Evolutionary conservation across 805 yeast genomes (phyloP).

Genomic region (Huiozyma naganishii): DNA sequence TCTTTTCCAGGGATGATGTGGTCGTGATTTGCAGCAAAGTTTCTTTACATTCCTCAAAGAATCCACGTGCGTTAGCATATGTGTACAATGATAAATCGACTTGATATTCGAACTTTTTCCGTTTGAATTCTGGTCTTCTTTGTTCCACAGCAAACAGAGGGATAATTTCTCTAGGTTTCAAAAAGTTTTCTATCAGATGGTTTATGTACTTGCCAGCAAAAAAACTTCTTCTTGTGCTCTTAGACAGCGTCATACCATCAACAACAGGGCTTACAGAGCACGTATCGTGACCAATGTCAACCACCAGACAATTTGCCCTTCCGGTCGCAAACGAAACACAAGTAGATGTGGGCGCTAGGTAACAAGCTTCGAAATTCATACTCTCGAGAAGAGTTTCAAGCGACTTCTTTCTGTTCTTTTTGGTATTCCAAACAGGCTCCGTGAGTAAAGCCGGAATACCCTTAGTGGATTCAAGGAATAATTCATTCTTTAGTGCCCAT

Average conservation of each 20-base stretch:
- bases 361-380: slow-evolving; percentile 69
- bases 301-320: slow-evolving; percentile 75
- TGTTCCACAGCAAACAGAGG: slow-evolving; percentile 25
- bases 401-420: slow-evolving; percentile 52
- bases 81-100: slow-evolving; percentile 42
- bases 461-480: slow-evolving; percentile 35
- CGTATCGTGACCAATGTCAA: slow-evolving; percentile 75
- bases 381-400: slow-evolving; percentile 63
- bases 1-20: slow-evolving; percentile 12
- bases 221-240: slow-evolving; percentile 58
- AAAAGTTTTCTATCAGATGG: slow-evolving; percentile 18
- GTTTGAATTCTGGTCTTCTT: slow-evolving; percentile 24
- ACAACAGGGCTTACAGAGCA: slow-evolving; percentile 71
- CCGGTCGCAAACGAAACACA: slow-evolving; percentile 85
- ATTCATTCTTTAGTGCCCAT: slow-evolving; percentile 40
- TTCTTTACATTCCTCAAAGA: slow-evolving; percentile 69
- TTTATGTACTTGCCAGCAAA: slow-evolving; percentile 60
- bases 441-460: slow-evolving; percentile 61
- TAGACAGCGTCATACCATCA: slow-evolving; percentile 68
- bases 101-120: slow-evolving; percentile 15
- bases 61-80: slow-evolving; percentile 41
- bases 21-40: slow-evolving; percentile 41
- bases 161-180: slow-evolving; percentile 26
- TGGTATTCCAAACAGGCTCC: slow-evolving; percentile 79
- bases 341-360: slow-evolving; percentile 72